These are phyloP conservation scores for Hypoxylon sp. DNA, from an alignment of 2,329 filamentous ascomycete species.

Conservation along the genomic window DNA sequence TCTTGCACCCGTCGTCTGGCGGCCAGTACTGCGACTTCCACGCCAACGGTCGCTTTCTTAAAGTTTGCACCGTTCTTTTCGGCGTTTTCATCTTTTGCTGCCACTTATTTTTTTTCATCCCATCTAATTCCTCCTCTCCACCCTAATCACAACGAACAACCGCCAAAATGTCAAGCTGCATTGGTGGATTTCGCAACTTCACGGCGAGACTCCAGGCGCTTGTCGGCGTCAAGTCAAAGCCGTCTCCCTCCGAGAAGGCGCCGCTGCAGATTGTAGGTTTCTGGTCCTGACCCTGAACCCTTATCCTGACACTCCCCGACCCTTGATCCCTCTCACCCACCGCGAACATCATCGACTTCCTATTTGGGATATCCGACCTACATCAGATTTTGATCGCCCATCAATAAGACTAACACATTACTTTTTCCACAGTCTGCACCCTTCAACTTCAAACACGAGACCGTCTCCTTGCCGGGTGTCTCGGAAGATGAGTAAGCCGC, in stretches of 20 bases:
- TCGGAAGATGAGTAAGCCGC: constrained; percentile 71
- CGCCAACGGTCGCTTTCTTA: constrained; percentile 9
- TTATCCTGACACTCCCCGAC: background rate
- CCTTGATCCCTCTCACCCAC: constrained; percentile 2
- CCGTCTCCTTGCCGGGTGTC: constrained; percentile 67
- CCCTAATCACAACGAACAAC: background rate
- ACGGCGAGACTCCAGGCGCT: constrained; percentile 48
- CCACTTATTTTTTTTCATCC: constrained; percentile 3
- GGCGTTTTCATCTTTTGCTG: background rate
- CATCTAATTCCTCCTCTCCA: background rate
- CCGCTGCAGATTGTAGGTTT: constrained; percentile 51
- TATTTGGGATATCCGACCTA: constrained; percentile 14
- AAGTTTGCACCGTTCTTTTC: constrained; percentile 9
- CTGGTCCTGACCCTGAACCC: constrained; percentile 5
- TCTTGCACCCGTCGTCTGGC: background rate
- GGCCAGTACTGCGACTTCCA: background rate
- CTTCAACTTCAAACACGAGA: constrained; percentile 70
- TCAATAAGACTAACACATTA: constrained; percentile 16
- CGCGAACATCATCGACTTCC: constrained; percentile 18
- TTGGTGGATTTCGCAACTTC: constrained; percentile 44
- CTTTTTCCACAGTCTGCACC: constrained; percentile 66
- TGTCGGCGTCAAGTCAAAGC: constrained; percentile 46
- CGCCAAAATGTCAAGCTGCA: constrained; percentile 45
- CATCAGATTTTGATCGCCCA: background rate
- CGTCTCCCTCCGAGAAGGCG: constrained; percentile 44